These are phyloP conservation scores for Acrocalymma vagum DNA, from an alignment of 2,329 filamentous ascomycete species.

Conservation along the genomic window DNA sequence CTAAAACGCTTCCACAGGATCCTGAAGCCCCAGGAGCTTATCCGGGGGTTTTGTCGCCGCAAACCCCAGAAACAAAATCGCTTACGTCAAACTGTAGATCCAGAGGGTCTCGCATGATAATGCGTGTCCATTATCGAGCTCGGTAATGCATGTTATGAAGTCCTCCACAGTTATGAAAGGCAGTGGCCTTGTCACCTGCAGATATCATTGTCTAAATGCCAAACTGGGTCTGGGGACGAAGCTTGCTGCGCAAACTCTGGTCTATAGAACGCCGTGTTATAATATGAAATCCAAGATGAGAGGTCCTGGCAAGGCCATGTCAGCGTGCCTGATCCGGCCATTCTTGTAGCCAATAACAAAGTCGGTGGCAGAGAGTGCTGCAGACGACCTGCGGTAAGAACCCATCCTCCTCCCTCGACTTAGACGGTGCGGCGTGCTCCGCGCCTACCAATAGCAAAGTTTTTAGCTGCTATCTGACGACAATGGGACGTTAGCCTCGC, in stretches of 20 bases:
- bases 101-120: conserved; percentile 33
- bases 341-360: conserved; percentile 21
- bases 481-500: conserved; percentile 21
- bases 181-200: conserved; percentile 34
- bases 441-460: conserved; percentile 21
- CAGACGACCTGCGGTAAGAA: conserved; percentile 31
- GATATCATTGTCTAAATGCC: conserved; percentile 24
- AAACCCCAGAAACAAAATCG: conserved; percentile 35
- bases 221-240: conserved; percentile 25
- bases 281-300: conserved; percentile 30
- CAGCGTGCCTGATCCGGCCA: conserved; percentile 26
- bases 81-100: conserved; percentile 27
- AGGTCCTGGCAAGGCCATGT: conserved; percentile 24
- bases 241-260: conserved; percentile 26
- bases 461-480: conserved; percentile 21
- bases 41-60: conserved; percentile 16
- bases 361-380: conserved; percentile 31
- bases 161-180: conserved; percentile 30
- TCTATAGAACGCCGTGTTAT: conserved; percentile 37
- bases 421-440: conserved; percentile 30
- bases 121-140: conserved; percentile 29
- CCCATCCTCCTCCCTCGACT: conserved; percentile 17
- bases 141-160: conserved; percentile 39
- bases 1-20: conserved; percentile 32
- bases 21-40: conserved; percentile 9